Conservation (phyloP, 345 rosid species). For the Theobroma cacao region DNA sequence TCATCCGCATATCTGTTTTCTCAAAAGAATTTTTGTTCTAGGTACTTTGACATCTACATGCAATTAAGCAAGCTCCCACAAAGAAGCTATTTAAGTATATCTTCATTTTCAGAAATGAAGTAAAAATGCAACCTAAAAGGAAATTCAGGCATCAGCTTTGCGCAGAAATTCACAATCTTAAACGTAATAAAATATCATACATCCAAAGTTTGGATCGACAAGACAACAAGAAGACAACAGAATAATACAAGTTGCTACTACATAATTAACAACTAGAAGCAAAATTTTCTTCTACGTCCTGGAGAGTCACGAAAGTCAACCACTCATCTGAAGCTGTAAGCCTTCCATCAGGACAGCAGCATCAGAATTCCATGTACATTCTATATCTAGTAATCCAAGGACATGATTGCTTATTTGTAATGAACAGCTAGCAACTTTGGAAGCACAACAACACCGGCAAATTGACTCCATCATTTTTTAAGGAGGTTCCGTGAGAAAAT, state of each 20-base stretch:
- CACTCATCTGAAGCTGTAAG: not conserved
- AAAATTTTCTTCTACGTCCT: constrained; percentile 19
- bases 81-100: not conserved
- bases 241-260: constrained; percentile 26
- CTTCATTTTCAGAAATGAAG: not conserved
- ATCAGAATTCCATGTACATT: constrained; percentile 19
- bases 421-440: constrained; percentile 23
- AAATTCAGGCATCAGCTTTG: not conserved
- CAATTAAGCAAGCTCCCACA: not conserved
- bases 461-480: constrained; percentile 43
- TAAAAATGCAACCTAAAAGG: not conserved
- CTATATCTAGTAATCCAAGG: constrained; percentile 15
- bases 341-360: constrained; percentile 19
- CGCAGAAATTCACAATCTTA: not conserved
- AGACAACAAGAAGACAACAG: constrained; percentile 39
- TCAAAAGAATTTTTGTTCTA: not conserved
- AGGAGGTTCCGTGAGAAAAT: constrained; percentile 53
- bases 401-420: constrained; percentile 14
- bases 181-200: constrained; percentile 16
- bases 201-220: constrained; percentile 11
- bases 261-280: constrained; percentile 27
- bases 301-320: constrained; percentile 16
- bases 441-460: constrained; percentile 30
- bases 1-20: not conserved
- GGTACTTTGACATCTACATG: not conserved